Conservation (phyloP, 2,329 filamentous ascomycete species). For the Waltergamsia citrina region DNA sequence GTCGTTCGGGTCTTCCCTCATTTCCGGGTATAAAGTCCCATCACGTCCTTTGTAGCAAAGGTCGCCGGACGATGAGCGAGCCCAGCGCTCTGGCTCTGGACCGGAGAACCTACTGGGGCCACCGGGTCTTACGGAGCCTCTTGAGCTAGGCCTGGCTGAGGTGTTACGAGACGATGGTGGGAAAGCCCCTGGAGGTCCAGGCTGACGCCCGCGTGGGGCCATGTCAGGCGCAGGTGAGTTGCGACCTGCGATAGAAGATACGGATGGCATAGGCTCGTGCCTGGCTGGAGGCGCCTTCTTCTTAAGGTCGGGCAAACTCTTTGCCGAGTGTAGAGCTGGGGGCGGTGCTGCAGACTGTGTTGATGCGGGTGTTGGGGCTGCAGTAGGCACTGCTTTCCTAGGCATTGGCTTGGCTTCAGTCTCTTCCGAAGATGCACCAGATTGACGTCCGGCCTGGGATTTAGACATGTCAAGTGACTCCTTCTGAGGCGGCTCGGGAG, state of each 20-base stretch:
- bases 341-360: background rate
- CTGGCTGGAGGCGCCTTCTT: conserved; percentile 7
- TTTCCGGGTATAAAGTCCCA: conserved; percentile 30
- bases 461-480: conserved; percentile 2
- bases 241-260: conserved; percentile 1
- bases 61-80: conserved; percentile 21
- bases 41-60: conserved; percentile 24
- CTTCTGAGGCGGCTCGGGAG: conserved; percentile 23
- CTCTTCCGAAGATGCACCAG: background rate
- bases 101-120: conserved; percentile 1
- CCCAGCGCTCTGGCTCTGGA: conserved; percentile 18
- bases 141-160: conserved; percentile 3
- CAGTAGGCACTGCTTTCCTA: conserved; percentile 14
- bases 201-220: background rate
- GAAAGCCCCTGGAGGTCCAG: background rate
- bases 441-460: background rate
- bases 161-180: conserved; percentile 4
- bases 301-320: conserved; percentile 12
- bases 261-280: conserved; percentile 12
- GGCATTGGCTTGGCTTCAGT: conserved; percentile 10
- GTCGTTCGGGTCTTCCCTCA: conserved; percentile 21
- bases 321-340: conserved; percentile 11
- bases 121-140: conserved; percentile 1
- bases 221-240: conserved; percentile 2
- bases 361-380: background rate